Evolutionary conservation across 2,329 filamentous ascomycete genomes (phyloP).

Genomic region (Neopestalotiopsis sp.): DNA sequence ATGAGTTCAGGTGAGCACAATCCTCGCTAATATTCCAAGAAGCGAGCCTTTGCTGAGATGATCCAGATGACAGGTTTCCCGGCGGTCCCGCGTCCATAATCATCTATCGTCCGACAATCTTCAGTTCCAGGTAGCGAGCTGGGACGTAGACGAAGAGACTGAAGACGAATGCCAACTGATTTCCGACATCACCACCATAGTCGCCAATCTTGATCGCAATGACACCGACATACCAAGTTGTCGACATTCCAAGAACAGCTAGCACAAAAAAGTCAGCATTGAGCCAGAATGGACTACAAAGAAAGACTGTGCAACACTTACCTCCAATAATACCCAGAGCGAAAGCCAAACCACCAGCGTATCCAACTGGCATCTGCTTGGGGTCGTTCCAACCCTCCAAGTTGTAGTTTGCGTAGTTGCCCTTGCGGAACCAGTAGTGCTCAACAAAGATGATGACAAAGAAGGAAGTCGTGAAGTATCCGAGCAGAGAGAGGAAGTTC

Average conservation of each 20-base stretch:
- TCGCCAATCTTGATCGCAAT: constrained; percentile 50
- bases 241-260: constrained; percentile 61
- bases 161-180: constrained; percentile 57
- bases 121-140: constrained; percentile 53
- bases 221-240: constrained; percentile 59
- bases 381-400: constrained; percentile 56
- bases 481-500: constrained; percentile 53
- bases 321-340: constrained; percentile 51
- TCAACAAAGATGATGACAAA: constrained; percentile 54
- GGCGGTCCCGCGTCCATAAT: not conserved
- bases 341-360: constrained; percentile 50
- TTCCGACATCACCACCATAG: constrained; percentile 55
- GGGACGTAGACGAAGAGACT: constrained; percentile 53
- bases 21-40: too few species aligned
- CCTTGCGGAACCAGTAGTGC: constrained; percentile 53
- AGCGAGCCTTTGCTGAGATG: not conserved
- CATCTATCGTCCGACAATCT: constrained; percentile 45
- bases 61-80: not conserved
- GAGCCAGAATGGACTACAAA: constrained; percentile 11
- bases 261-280: not conserved
- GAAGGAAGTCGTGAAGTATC: constrained; percentile 57
- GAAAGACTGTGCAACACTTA: not conserved
- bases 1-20: not conserved
- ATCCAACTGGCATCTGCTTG: constrained; percentile 46
- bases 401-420: constrained; percentile 49